These are phyloP conservation scores for Alnus rubra DNA, from an alignment of 306 rosid species.

Conservation along the genomic window DNA sequence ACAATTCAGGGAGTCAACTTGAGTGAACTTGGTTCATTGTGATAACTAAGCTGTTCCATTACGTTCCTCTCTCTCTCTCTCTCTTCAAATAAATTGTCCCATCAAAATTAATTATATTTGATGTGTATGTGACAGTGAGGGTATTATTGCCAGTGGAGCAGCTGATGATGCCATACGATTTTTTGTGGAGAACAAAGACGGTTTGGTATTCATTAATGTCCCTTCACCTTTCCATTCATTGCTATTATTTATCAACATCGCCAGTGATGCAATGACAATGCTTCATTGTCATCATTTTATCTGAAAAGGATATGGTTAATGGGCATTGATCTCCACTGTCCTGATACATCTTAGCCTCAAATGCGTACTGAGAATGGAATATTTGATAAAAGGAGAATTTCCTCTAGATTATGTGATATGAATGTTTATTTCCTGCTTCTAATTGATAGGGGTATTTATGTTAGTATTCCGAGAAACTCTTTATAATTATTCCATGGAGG, in stretches of 20 bases:
- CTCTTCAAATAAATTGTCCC: slow-evolving; percentile 14
- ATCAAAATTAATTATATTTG: slow-evolving; percentile 26
- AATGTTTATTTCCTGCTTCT: neutral
- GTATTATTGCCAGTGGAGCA: slow-evolving; percentile 94
- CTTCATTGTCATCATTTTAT: neutral
- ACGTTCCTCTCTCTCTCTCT: neutral
- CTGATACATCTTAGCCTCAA: neutral
- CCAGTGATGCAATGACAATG: neutral
- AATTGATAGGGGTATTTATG: neutral
- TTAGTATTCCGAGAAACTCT: neutral
- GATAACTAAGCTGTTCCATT: neutral
- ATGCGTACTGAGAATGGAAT: neutral
- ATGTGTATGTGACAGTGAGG: slow-evolving; percentile 58
- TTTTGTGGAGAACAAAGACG: slow-evolving; percentile 66
- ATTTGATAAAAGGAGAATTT: neutral
- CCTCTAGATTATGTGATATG: neutral
- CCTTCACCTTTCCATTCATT: neutral
- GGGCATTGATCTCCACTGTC: neutral
- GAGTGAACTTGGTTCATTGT: neutral
- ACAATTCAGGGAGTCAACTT: neutral
- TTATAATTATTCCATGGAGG: neutral
- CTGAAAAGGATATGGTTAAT: neutral
- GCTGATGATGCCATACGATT: slow-evolving; percentile 84
- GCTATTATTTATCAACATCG: neutral
- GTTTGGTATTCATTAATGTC: slow-evolving; percentile 46